Percentiles rank a stretch among this genome's conserved stretches.
Evolutionary conservation across 139 green algal genomes (phyloP).

Genomic region (Coelastrella sp.): DNA sequence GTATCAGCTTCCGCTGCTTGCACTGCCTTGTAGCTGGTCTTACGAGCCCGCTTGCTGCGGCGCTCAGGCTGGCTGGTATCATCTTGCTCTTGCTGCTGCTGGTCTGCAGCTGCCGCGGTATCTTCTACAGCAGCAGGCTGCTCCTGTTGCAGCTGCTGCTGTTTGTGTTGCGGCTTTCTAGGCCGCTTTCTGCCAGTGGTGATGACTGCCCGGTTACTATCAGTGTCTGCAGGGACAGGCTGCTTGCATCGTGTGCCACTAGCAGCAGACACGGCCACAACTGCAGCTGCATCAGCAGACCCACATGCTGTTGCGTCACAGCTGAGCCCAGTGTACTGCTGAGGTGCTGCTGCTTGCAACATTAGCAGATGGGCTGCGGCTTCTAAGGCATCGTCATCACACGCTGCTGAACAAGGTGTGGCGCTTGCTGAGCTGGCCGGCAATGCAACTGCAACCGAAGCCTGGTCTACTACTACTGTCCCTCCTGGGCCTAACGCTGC

Average conservation of each 20-base stretch:
- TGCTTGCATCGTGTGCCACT: not conserved
- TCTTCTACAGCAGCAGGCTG: not conserved
- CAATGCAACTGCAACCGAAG: too few species aligned
- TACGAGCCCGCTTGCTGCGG: not conserved
- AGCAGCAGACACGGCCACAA: not conserved
- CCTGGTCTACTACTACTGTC: not conserved
- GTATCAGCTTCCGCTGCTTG: not conserved
- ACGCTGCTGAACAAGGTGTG: not conserved
- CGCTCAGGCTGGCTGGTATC: not conserved
- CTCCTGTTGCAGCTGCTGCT: conserved; percentile 1
- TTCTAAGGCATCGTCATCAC: not conserved
- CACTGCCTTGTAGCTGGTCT: not conserved
- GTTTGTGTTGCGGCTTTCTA: not conserved
- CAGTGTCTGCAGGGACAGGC: not conserved
- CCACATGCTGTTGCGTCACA: not conserved
- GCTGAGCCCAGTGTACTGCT: not conserved
- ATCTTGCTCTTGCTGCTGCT: not conserved
- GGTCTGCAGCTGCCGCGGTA: not conserved
- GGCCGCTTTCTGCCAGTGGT: not conserved
- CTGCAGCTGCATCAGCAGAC: not conserved
- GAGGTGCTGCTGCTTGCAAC: not conserved
- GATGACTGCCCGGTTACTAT: not conserved
- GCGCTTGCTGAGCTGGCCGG: too few species aligned
- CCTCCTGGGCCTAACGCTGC: not conserved
- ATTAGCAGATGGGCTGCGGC: not conserved